Evolutionary conservation across 164 flowering plant species (phyloP).

Genomic region (Sedum album): DNA sequence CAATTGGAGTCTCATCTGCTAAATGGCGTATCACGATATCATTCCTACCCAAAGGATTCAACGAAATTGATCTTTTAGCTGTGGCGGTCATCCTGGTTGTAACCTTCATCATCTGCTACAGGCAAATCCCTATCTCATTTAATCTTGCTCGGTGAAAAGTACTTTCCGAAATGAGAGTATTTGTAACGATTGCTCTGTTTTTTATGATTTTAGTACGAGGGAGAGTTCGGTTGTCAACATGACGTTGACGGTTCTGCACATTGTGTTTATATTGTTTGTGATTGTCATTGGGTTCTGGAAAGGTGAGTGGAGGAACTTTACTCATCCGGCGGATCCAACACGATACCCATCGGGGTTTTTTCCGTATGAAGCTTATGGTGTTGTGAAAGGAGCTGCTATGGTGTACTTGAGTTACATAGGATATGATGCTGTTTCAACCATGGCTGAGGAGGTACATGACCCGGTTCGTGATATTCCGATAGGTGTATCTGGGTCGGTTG

Average conservation of each 20-base stretch:
- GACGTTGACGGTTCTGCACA: conserved; percentile 54
- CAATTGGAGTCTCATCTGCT: conserved; percentile 33
- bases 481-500: conserved; percentile 86
- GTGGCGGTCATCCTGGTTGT: conserved; percentile 40
- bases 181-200: background rate
- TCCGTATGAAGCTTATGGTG: conserved; percentile 65
- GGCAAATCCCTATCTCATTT: conserved; percentile 21
- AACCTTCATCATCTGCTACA: conserved; percentile 54
- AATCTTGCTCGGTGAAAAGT: too few species aligned
- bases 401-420: conserved; percentile 91
- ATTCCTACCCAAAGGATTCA: conserved; percentile 43
- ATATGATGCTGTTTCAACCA: conserved; percentile 92
- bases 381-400: conserved; percentile 75
- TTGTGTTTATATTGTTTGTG: conserved; percentile 60
- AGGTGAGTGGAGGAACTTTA: conserved; percentile 61
- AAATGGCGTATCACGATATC: conserved; percentile 45
- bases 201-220: conserved; percentile 42
- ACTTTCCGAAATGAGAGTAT: too few species aligned
- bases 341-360: conserved; percentile 44
- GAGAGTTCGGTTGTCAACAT: conserved; percentile 85
- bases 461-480: conserved; percentile 71
- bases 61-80: conserved; percentile 54
- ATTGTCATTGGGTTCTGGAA: conserved; percentile 63
- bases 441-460: conserved; percentile 83
- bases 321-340: conserved; percentile 38